phyloP scores from a whole-genome alignment of 1,139 yeast genomes.

The Nadsonia commutata region DNA sequence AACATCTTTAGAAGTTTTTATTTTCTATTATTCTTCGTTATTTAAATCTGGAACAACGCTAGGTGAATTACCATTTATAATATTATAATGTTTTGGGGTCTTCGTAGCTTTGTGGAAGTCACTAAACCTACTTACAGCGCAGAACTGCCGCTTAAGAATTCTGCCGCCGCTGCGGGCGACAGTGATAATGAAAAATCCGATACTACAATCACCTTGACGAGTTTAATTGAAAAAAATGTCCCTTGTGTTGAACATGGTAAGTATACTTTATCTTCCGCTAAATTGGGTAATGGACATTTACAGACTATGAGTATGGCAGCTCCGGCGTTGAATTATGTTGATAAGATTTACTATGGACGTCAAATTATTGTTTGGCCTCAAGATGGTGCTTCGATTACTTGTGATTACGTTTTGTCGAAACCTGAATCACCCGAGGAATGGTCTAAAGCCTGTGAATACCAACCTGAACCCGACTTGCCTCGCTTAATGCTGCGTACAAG shows the following conservation, averaged over 20 bases:
- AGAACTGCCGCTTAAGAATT: not conserved
- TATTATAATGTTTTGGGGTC: not conserved
- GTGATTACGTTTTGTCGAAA: constrained; percentile 53
- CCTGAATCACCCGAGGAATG: constrained; percentile 36
- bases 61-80: too few species aligned
- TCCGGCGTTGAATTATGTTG: constrained; percentile 22
- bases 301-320: not conserved
- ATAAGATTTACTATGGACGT: constrained; percentile 62
- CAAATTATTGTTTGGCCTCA: constrained; percentile 39
- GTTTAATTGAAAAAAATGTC: not conserved
- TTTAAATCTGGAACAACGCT: too few species aligned
- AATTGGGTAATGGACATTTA: not conserved
- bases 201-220: not conserved
- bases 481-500: constrained; percentile 67
- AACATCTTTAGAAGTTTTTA: too few species aligned
- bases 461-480: constrained; percentile 58
- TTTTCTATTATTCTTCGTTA: too few species aligned
- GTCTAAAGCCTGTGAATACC: constrained; percentile 32
- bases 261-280: not conserved
- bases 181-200: too few species aligned
- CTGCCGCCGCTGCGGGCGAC: not conserved
- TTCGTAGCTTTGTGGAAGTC: not conserved
- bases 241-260: not conserved
- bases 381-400: constrained; percentile 50
- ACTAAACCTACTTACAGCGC: not conserved